phyloP scores from a whole-genome alignment of 305 asterid genomes.

The Solanum hybrid region DNA sequence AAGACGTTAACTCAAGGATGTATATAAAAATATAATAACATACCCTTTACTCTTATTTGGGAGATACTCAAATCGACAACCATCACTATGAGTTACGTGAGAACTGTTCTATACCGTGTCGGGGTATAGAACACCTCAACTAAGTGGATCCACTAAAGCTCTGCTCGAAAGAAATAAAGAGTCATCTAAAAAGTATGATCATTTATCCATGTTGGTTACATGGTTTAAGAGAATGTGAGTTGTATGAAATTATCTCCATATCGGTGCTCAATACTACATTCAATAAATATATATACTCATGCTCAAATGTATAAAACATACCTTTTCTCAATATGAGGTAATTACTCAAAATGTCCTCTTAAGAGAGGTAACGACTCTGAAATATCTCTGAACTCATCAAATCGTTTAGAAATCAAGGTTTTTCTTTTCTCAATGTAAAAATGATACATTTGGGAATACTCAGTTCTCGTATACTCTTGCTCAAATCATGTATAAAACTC shows the following conservation, averaged over 20 bases:
- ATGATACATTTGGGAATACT: too few species aligned
- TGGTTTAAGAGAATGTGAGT: background rate
- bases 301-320: background rate
- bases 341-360: too few species aligned
- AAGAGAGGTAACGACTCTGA: background rate
- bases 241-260: too few species aligned
- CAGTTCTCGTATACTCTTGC: background rate
- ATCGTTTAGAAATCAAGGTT: too few species aligned
- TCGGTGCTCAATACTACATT: background rate
- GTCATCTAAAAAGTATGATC: background rate
- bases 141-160: background rate
- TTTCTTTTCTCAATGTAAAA: background rate
- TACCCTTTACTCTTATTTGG: background rate
- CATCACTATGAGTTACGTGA: background rate
- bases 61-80: background rate
- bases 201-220: background rate
- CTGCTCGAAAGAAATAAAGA: background rate
- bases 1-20: background rate
- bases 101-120: too few species aligned
- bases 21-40: too few species aligned
- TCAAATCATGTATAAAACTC: background rate
- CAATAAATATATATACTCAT: background rate
- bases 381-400: background rate
- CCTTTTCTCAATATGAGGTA: background rate
- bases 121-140: background rate